A percentile compares a stretch with the other conserved stretches of the same genome.
These are phyloP conservation scores for Monosporascus sp. DNA, from an alignment of 2,329 filamentous ascomycete species.

Conservation along the genomic window DNA sequence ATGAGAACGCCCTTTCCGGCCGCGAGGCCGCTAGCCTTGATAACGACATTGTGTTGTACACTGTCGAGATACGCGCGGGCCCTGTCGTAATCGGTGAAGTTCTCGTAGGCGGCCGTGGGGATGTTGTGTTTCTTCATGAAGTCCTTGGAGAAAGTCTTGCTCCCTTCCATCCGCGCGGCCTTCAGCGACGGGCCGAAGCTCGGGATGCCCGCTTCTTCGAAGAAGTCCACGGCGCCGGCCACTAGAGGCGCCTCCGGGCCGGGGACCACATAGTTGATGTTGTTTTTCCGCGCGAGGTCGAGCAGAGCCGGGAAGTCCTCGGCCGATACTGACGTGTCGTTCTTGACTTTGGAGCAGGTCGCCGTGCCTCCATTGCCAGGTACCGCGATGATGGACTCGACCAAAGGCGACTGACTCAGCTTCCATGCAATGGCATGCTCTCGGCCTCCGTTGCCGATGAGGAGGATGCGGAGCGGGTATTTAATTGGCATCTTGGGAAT, in stretches of 20 bases:
- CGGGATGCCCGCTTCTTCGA: constrained; percentile 66
- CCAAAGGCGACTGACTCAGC: constrained; percentile 72
- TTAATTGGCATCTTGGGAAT: constrained; percentile 17
- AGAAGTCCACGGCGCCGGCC: constrained; percentile 80
- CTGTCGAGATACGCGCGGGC: constrained; percentile 70
- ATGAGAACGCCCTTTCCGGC: constrained; percentile 96
- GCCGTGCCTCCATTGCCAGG: constrained; percentile 87
- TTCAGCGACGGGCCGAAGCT: constrained; percentile 82
- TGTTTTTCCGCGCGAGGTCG: constrained; percentile 64
- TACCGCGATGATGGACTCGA: constrained; percentile 67
- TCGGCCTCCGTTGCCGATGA: constrained; percentile 89
- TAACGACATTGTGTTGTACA: constrained; percentile 70
- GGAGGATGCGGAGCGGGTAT: constrained; percentile 61
- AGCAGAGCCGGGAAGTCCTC: constrained; percentile 77
- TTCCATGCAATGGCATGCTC: constrained; percentile 97
- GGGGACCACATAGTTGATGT: constrained; percentile 78
- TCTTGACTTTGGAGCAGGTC: constrained; percentile 63
- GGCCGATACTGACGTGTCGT: constrained; percentile 62
- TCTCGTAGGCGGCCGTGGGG: constrained; percentile 85
- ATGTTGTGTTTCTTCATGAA: constrained; percentile 92
- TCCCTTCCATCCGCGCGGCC: constrained; percentile 88
- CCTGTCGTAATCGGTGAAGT: constrained; percentile 72
- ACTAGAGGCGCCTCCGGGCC: constrained; percentile 94
- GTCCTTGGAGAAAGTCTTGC: constrained; percentile 95
- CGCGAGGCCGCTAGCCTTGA: constrained; percentile 89